Conservation (phyloP, 192 early-diverging fungal genomes). For the Phycomyces blakesleeanus region DNA sequence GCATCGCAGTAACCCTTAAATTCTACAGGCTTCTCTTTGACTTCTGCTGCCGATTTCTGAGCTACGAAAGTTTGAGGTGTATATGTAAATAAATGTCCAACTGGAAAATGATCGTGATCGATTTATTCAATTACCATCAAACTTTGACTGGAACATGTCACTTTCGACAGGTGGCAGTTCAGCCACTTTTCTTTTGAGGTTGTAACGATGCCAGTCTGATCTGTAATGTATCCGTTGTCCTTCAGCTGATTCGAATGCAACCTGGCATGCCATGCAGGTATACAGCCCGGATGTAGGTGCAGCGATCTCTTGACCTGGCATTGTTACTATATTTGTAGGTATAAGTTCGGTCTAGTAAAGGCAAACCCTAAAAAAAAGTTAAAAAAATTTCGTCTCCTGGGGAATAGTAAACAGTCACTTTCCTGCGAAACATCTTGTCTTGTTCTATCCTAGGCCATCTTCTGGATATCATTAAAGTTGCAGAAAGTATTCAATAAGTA, state of each 20-base stretch:
- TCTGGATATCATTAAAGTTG: neutral
- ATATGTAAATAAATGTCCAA: neutral
- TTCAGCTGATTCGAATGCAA: constrained; percentile 86
- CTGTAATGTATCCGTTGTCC: constrained; percentile 90
- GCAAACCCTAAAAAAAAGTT: neutral
- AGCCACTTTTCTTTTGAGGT: constrained; percentile 95
- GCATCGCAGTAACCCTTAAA: constrained; percentile 43
- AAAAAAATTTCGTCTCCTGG: constrained; percentile 2
- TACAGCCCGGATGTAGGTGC: constrained; percentile 54
- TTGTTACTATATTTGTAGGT: neutral
- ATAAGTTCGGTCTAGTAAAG: neutral
- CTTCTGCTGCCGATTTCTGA: constrained; percentile 51
- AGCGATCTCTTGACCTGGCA: constrained; percentile 18
- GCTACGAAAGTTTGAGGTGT: constrained; percentile 19
- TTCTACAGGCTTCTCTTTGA: constrained; percentile 29
- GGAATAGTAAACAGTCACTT: neutral
- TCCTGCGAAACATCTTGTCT: neutral
- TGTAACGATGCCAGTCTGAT: constrained; percentile 99
- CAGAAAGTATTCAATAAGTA: neutral
- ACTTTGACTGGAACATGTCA: constrained; percentile 78
- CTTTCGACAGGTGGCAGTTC: constrained; percentile 79
- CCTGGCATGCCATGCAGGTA: constrained; percentile 88
- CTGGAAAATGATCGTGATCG: neutral
- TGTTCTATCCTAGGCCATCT: neutral
- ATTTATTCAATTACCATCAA: constrained; percentile 42